These are phyloP conservation scores for Melanopsichium pennsylvanicum DNA, from an alignment of 1,284 basidiomycete genomes.

Conservation along the genomic window DNA sequence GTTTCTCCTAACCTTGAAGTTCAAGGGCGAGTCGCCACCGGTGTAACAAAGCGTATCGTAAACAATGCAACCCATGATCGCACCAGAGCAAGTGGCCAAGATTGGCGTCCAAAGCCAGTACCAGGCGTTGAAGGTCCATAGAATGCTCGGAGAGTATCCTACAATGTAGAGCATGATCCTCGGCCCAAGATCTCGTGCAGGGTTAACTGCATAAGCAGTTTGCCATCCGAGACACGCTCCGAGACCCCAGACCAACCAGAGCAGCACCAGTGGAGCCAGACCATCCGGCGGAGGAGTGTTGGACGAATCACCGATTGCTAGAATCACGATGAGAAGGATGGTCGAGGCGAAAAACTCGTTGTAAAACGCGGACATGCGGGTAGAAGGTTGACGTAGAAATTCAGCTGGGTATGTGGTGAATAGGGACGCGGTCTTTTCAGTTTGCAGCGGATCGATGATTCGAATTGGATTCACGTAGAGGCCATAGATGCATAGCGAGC, in stretches of 20 bases:
- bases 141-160: conserved; percentile 70
- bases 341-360: conserved; percentile 54
- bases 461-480: conserved; percentile 80
- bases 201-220: conserved; percentile 73
- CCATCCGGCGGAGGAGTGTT: conserved; percentile 70
- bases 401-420: conserved; percentile 74
- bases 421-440: conserved; percentile 71
- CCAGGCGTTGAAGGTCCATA: conserved; percentile 70
- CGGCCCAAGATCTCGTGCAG: conserved; percentile 75
- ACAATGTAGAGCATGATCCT: conserved; percentile 73
- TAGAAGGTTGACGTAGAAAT: conserved; percentile 41
- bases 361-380: conserved; percentile 44
- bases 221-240: conserved; percentile 72
- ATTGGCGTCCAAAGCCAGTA: conserved; percentile 80
- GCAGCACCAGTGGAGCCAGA: conserved; percentile 72
- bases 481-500: conserved; percentile 76
- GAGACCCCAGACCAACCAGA: conserved; percentile 72
- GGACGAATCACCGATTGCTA: conserved; percentile 50
- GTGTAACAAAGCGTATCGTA: conserved; percentile 66
- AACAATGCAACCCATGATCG: conserved; percentile 63
- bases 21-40: conserved; percentile 64
- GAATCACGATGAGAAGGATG: conserved; percentile 55
- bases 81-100: conserved; percentile 58
- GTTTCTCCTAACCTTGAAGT: conserved; percentile 21
- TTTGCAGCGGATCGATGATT: conserved; percentile 51